Evolutionary conservation across 208 protist species (phyloP).

Genomic region (Phytomonas serpens): DNA sequence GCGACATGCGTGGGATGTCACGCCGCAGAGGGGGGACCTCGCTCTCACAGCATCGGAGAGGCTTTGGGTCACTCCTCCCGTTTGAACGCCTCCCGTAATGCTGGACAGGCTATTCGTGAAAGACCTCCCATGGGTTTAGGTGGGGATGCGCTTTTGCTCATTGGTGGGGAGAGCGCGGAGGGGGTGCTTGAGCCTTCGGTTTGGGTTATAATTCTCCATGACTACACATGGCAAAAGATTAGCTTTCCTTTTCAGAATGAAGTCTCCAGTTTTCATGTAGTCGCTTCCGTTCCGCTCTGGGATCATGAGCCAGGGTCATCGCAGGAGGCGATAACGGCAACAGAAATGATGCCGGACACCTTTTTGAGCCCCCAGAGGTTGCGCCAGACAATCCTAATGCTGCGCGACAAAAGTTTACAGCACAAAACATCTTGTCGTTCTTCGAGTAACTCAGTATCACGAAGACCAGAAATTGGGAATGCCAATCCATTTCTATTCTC

Average conservation of each 20-base stretch:
- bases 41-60: background rate
- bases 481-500: background rate
- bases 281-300: slow-evolving; percentile 12
- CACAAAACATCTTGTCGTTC: background rate
- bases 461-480: background rate
- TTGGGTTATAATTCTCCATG: slow-evolving; percentile 35
- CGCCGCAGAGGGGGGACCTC: background rate
- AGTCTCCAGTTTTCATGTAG: background rate
- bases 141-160: slow-evolving; percentile 24
- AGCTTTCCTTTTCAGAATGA: slow-evolving; percentile 31
- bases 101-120: background rate
- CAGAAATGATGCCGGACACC: background rate
- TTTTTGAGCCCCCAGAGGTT: background rate
- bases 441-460: background rate
- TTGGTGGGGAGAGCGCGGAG: slow-evolving; percentile 51
- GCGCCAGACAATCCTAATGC: background rate
- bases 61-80: background rate
- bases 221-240: slow-evolving; percentile 28
- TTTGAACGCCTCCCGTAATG: background rate
- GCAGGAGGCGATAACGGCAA: background rate
- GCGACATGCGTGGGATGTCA: background rate
- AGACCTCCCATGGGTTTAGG: slow-evolving; percentile 9
- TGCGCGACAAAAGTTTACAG: background rate
- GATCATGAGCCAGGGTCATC: slow-evolving; percentile 10
- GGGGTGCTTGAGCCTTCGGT: slow-evolving; percentile 26